These are phyloP conservation scores for Psilocybe cubensis DNA, from an alignment of 768 basidiomycete genomes.

Conservation along the genomic window DNA sequence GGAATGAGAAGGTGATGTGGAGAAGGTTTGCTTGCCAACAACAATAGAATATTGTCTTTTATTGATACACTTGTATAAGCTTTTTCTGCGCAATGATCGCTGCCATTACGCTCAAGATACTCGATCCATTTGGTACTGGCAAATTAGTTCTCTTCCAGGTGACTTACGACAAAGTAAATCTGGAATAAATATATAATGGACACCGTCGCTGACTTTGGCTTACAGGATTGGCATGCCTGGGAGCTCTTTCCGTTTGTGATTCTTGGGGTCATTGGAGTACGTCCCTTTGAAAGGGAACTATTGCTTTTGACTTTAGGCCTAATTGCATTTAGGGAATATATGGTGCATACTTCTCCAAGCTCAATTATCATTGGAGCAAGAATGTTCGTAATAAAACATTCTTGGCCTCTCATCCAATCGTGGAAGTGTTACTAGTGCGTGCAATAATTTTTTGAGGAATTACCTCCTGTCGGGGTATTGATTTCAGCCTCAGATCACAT, in stretches of 20 bases:
- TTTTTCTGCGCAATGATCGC: slow-evolving; percentile 99
- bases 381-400: slow-evolving; percentile 82
- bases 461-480: slow-evolving; percentile 4
- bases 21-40: slow-evolving; percentile 61
- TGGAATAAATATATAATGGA: neutral
- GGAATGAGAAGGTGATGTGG: slow-evolving; percentile 81
- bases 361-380: slow-evolving; percentile 89
- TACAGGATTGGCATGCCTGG: slow-evolving; percentile 89
- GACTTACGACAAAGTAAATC: slow-evolving; percentile 76
- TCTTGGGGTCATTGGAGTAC: slow-evolving; percentile 87
- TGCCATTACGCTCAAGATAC: slow-evolving; percentile 88
- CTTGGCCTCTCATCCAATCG: slow-evolving; percentile 76
- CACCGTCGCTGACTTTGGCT: neutral
- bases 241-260: slow-evolving; percentile 86
- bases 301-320: slow-evolving; percentile 2
- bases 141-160: slow-evolving; percentile 94
- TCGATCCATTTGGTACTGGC: slow-evolving; percentile 95
- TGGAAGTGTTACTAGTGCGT: slow-evolving; percentile 82
- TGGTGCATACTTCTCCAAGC: slow-evolving; percentile 90
- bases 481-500: slow-evolving; percentile 59
- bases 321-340: slow-evolving; percentile 74
- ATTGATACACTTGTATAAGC: slow-evolving; percentile 42
- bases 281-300: slow-evolving; percentile 24
- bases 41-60: slow-evolving; percentile 30
- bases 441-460: neutral